Evolutionary conservation across 2,329 filamentous ascomycete species (phyloP), one percentile per base, ranked within the genome.

Genomic region (Septoria linicola): DNA sequence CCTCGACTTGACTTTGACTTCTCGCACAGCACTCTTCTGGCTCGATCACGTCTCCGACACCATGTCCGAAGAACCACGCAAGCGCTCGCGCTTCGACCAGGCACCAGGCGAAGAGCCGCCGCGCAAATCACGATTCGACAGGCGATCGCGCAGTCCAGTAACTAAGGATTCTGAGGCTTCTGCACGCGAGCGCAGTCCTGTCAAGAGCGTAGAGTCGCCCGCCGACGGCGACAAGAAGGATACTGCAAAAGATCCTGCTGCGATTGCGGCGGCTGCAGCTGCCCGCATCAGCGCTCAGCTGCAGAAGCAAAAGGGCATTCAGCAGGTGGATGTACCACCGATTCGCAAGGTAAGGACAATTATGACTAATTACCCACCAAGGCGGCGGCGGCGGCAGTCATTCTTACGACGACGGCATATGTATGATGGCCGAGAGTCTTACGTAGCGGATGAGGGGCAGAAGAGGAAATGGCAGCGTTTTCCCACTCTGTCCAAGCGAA

Each of bases 291-390:
- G 74, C 59, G 74, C 73, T 34, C 67, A 72, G 63, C 68, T 76
- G 47, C 67, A 71, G 60, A 70, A 72, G 54, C 90, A 90, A 71
- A 95, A 92, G 72, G 88, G 87, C 47, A 87, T 92, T 51, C 90
- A 96, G 70, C 89, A 95, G 74, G 86, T 90, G 62, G 90, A 96
- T 62, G 89, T 92, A 13, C 88, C 89, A 32, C 87, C 90, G 11
- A 89, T 93, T 69, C 80, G 77, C 63, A 76, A 81, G 59, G 80
- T 83, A 72, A 66, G 73, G 32, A 47, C n/a, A n/a, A n/a, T n/a
- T 23, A 25, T 21, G 17, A 17, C 36, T 5, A 19, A n/a, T 6
- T 19, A 42, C 14, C 13, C 36, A 10, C 36, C 10, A 14, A 14
- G 19, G 23, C 23, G 23, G 23, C 23, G 23, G 23, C 23, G 23